These are phyloP conservation scores for Fragaria ananassa DNA, from an alignment of 306 rosid genomes.

Conservation along the genomic window DNA sequence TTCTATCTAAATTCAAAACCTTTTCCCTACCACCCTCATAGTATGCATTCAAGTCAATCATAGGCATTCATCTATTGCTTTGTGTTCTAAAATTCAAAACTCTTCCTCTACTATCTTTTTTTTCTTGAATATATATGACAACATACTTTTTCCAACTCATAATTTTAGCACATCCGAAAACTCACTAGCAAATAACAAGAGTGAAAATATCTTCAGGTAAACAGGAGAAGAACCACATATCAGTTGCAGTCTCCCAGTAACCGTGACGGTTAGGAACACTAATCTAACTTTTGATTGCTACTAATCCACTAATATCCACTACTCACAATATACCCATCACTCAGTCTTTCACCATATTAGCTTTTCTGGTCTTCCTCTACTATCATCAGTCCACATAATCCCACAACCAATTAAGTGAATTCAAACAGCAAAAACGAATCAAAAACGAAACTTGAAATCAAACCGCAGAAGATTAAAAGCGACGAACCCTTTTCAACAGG, in stretches of 20 bases:
- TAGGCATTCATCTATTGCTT: background rate
- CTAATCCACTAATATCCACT: constrained; percentile 25
- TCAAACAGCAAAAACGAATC: background rate
- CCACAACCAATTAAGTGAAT: background rate
- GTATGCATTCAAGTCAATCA: background rate
- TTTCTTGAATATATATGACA: too few relatives aligned
- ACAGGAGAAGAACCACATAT: background rate
- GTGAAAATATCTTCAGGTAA: background rate
- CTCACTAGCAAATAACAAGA: background rate
- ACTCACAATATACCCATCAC: constrained; percentile 33
- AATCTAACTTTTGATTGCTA: constrained; percentile 27
- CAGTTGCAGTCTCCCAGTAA: constrained; percentile 36
- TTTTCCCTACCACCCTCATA: background rate
- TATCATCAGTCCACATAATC: background rate
- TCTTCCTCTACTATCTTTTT: background rate
- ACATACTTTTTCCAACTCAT: background rate
- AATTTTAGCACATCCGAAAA: constrained; percentile 5
- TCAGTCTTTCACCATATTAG: constrained; percentile 25
- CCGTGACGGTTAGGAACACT: constrained; percentile 35
- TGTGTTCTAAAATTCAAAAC: background rate
- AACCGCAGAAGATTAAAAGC: background rate
- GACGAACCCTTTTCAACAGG: constrained; percentile 13
- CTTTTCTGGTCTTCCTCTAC: background rate
- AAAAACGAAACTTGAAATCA: background rate
- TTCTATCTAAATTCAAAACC: background rate